Percentiles rank a stretch among this genome's conserved stretches.
Evolutionary conservation across 2,329 filamentous ascomycete species (phyloP).

Genomic region (Ambrosiella beaveri): DNA sequence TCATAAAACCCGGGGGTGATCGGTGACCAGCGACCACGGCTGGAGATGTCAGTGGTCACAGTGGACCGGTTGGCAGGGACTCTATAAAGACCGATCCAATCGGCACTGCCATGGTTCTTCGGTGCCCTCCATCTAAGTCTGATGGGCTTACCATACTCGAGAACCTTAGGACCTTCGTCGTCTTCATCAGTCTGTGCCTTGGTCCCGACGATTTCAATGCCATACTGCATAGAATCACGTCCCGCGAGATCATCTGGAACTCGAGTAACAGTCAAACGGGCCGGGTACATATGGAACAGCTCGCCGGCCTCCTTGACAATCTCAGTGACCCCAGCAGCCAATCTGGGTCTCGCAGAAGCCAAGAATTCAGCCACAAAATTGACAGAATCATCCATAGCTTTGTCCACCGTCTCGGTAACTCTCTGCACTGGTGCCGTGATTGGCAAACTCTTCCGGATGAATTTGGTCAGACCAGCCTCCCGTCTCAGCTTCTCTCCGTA

Average conservation of each 20-base stretch:
- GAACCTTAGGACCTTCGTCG: slow-evolving; percentile 48
- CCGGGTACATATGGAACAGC: slow-evolving; percentile 77
- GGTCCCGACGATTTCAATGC: slow-evolving; percentile 54
- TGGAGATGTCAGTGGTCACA: slow-evolving; percentile 67
- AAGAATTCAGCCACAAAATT: slow-evolving; percentile 86
- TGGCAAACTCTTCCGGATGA: slow-evolving; percentile 71
- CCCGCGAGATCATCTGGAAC: slow-evolving; percentile 67
- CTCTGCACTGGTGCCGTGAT: slow-evolving; percentile 50
- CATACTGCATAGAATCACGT: slow-evolving; percentile 64
- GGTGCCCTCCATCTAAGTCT: slow-evolving; percentile 83
- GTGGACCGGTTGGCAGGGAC: slow-evolving; percentile 84
- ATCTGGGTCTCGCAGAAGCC: slow-evolving; percentile 66
- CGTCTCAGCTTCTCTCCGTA: slow-evolving; percentile 71
- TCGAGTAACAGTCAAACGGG: slow-evolving; percentile 65
- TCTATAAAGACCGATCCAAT: slow-evolving; percentile 95
- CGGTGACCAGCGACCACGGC: slow-evolving; percentile 76
- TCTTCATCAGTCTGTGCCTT: slow-evolving; percentile 16
- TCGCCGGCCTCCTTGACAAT: slow-evolving; percentile 78
- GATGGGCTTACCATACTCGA: slow-evolving; percentile 83
- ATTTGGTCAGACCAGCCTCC: slow-evolving; percentile 84
- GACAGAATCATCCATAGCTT: slow-evolving; percentile 66
- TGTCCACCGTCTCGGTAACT: slow-evolving; percentile 75
- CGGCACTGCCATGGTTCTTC: slow-evolving; percentile 67
- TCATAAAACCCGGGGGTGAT: slow-evolving; percentile 65
- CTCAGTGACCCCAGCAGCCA: slow-evolving; percentile 69